Percentiles rank a stretch among this genome's conserved stretches.
These are phyloP conservation scores for Phialocephala sp. DNA, from an alignment of 2,329 filamentous ascomycete species.

Conservation along the genomic window DNA sequence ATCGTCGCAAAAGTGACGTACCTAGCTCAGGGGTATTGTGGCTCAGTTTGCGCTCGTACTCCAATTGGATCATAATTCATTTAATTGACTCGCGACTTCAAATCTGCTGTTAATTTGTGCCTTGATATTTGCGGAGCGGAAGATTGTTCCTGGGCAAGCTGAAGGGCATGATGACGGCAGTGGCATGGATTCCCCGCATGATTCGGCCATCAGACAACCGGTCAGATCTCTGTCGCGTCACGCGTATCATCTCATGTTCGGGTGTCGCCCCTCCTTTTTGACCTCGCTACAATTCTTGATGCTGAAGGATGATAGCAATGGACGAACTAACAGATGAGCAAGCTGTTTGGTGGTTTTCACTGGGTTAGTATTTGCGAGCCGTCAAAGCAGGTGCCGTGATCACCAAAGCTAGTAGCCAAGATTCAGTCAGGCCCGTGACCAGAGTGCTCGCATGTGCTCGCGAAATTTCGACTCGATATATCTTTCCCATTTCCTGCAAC, in stretches of 20 bases:
- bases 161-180: constrained; percentile 2
- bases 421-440: too few species aligned
- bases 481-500: too few species aligned
- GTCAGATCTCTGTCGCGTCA: constrained; percentile 7
- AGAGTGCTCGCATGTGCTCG: too few species aligned
- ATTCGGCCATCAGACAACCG: constrained; percentile 12
- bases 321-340: neutral
- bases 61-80: constrained; percentile 7
- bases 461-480: too few species aligned
- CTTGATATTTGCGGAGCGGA: neutral
- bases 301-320: neutral
- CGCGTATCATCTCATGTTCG: constrained; percentile 16
- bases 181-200: neutral
- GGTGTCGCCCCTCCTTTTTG: neutral
- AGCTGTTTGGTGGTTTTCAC: neutral
- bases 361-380: neutral
- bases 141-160: neutral
- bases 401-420: neutral
- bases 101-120: neutral
- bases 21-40: constrained; percentile 15
- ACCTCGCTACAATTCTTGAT: neutral
- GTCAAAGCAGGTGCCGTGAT: neutral
- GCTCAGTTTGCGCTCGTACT: constrained; percentile 12
- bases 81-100: neutral
- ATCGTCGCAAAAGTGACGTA: constrained; percentile 15